A percentile compares a stretch with the other conserved stretches of the same genome.
phyloP scores from a whole-genome alignment of 2,329 filamentous ascomycete species.

The Lasiodiplodia sp. region DNA sequence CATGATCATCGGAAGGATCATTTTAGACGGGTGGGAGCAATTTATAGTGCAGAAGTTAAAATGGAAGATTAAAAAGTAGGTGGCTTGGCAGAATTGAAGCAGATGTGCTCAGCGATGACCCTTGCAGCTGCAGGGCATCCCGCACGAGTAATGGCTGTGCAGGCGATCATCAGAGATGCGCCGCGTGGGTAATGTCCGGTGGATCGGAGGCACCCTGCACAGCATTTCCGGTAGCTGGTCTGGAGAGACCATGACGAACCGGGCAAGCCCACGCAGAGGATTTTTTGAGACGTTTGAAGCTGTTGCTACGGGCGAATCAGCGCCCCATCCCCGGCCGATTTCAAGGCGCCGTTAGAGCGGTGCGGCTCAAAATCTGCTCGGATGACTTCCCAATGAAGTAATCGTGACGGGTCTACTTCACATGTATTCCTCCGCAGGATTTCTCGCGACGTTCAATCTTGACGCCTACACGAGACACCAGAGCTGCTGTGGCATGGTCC shows the following conservation, averaged over 20 bases:
- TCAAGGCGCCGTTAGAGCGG: neutral
- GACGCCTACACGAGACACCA: neutral
- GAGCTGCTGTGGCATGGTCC: neutral
- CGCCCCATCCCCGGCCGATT: too few species aligned
- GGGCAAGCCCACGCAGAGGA: neutral
- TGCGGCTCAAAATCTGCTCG: neutral
- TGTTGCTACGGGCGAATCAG: neutral
- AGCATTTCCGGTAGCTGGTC: neutral
- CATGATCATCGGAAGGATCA: conserved; percentile 1
- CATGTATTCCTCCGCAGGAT: neutral
- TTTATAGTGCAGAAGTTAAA: neutral
- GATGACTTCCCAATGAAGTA: neutral
- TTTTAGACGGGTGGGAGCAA: neutral
- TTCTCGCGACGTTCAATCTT: neutral
- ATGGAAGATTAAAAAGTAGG: neutral
- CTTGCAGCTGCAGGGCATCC: neutral
- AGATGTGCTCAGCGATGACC: neutral
- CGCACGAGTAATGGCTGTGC: neutral
- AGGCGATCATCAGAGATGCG: neutral
- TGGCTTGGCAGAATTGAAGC: neutral
- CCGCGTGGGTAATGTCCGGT: neutral
- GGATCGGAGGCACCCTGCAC: neutral
- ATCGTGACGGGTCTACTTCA: conserved; percentile 3
- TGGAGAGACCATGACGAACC: neutral
- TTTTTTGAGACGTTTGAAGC: conserved; percentile 11